Evolutionary conservation across 345 rosid genomes (phyloP).

Genomic region (Arabis alpina): DNA sequence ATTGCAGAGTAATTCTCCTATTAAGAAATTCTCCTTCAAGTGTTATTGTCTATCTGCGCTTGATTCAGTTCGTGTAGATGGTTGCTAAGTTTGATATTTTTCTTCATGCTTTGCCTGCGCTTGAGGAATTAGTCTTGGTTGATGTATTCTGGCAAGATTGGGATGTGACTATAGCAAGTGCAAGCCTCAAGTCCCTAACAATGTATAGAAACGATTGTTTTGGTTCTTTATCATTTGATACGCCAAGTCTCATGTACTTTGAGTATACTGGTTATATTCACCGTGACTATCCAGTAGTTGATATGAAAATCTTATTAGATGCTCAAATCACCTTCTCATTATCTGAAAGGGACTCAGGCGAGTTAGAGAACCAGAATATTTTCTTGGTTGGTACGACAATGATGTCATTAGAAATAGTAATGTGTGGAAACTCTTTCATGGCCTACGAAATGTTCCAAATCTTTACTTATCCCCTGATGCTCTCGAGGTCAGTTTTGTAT

Average conservation of each 20-base stretch:
- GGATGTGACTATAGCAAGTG: slow-evolving; percentile 1
- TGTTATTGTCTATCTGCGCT: not conserved
- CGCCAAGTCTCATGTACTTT: slow-evolving; percentile 6
- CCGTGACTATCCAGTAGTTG: not conserved
- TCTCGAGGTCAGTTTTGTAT: slow-evolving; percentile 1
- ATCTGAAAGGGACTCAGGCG: not conserved
- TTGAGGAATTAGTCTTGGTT: slow-evolving; percentile 9
- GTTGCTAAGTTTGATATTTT: not conserved
- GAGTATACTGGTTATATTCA: not conserved
- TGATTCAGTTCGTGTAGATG: not conserved
- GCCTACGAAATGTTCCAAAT: not conserved
- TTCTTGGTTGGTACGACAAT: not conserved
- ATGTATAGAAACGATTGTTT: fast-evolving
- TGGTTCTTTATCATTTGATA: not conserved
- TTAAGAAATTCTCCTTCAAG: not conserved
- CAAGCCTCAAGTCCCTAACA: slow-evolving; percentile 14
- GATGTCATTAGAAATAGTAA: not conserved
- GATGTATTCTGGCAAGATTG: not conserved
- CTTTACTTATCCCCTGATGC: not conserved
- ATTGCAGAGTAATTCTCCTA: not conserved
- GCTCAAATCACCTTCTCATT: not conserved
- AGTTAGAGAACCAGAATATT: not conserved
- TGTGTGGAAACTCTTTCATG: slow-evolving; percentile 2
- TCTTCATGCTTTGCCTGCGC: slow-evolving; percentile 6
- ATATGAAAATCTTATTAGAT: not conserved